Evolutionary conservation across 2,329 filamentous ascomycete genomes (phyloP), one percentile per base, ranked within the genome.

Genomic region (Colletotrichum tabaci): DNA sequence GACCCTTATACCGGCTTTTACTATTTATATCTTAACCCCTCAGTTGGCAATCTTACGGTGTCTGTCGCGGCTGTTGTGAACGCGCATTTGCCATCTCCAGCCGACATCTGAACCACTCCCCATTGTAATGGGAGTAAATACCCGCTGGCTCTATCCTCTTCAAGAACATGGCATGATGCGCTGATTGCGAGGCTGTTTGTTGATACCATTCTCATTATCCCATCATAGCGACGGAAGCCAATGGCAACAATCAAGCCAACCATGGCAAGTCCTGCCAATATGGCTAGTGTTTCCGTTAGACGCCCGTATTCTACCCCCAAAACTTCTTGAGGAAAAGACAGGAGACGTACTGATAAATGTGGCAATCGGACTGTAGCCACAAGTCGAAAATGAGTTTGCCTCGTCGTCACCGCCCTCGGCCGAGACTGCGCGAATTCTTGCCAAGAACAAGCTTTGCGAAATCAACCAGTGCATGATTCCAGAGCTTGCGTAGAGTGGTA

Each of bases 401-500:
- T 57, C 46, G 56, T 80, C 77, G 2, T 74, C 53, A 2, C 15
- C n/a, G 0, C 77, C 79, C 12, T 75, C 67, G 2, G 76, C 74
- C 3, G 55, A 10, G 46, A 80, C 10, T 2, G 77, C 79, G 2
- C 76, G 77, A 23, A 84, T 81, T 3, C 81, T 77, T 0, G 82
- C 82, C 0, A 86, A 73, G 75, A 86, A 87, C 1, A 87, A 70
- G 53, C 81, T 82, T 69, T 86, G 84, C 0, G 85, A 88, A 4
- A 86, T 78, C 6, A 87, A 77, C 85, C 85, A 88, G 73, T 88
- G 85, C 64, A 87, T 76, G 1, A 84, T 4, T 0, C 76, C 79
- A 1, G 79, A 81, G 2, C 75, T 72, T 0, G 75, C 69, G 2
- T 83, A 76, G 1, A 87, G 74, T 0, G 85, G 82, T 0, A 87